Percentiles rank a stretch among this genome's conserved stretches.
phyloP scores from a whole-genome alignment of 2,329 filamentous ascomycete genomes.

The Aspergillus fijiensis region DNA sequence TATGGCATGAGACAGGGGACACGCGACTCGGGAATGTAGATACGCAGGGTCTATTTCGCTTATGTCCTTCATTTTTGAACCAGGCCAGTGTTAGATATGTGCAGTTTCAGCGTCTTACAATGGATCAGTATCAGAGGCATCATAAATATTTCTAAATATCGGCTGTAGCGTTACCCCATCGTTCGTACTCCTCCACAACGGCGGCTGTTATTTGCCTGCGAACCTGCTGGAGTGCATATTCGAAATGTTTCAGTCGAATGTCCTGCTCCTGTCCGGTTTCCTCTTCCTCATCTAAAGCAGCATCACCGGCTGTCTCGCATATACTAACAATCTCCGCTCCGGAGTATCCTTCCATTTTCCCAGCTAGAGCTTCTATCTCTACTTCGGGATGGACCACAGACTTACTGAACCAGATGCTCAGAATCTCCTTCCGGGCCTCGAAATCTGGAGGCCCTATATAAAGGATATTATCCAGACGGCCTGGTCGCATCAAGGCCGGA shows the following conservation, averaged over 20 bases:
- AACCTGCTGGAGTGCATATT: slow-evolving; percentile 45
- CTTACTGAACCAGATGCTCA: slow-evolving; percentile 64
- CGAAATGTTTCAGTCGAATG: slow-evolving; percentile 46
- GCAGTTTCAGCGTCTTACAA: too few relatives aligned
- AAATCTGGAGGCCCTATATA: slow-evolving; percentile 81
- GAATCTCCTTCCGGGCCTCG: slow-evolving; percentile 72
- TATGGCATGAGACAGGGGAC: too few relatives aligned
- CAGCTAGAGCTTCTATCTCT: slow-evolving; percentile 63
- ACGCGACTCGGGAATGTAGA: too few relatives aligned
- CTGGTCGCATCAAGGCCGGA: slow-evolving; percentile 78
- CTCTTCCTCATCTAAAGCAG: slow-evolving; percentile 53
- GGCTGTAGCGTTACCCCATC: slow-evolving; percentile 45
- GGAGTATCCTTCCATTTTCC: slow-evolving; percentile 71
- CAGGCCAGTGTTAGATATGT: too few relatives aligned
- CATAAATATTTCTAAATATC: slow-evolving; percentile 7
- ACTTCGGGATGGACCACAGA: slow-evolving; percentile 64
- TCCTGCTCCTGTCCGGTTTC: slow-evolving; percentile 38
- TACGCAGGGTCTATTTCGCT: too few relatives aligned
- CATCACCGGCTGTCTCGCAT: slow-evolving; percentile 53
- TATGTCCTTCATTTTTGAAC: too few relatives aligned
- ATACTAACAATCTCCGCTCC: slow-evolving; percentile 77
- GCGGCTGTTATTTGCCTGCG: slow-evolving; percentile 60
- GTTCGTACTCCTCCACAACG: slow-evolving; percentile 60
- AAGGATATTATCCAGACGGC: slow-evolving; percentile 78
- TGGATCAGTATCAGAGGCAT: too few relatives aligned